Conservation (phyloP, 148 eudicot genomes). For the Diospyros lotus region DNA sequence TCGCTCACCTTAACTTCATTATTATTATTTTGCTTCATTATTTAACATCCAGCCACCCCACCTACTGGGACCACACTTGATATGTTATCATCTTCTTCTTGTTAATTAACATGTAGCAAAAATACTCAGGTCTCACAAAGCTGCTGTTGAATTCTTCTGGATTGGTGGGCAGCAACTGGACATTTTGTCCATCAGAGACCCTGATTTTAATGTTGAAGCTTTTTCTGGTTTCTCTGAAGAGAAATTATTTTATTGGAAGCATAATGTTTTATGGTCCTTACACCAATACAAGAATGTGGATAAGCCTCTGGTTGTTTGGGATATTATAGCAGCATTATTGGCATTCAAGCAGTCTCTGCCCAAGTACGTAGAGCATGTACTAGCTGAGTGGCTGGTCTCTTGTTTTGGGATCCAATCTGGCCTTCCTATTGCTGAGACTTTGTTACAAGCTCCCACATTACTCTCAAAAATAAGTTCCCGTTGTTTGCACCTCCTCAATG, state of each 20-base stretch:
- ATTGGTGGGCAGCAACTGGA: slow-evolving; percentile 69
- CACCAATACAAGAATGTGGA: slow-evolving; percentile 35
- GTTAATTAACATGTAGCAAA: slow-evolving; percentile 6
- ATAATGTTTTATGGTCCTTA: slow-evolving; percentile 47
- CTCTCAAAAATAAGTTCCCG: slow-evolving; percentile 53
- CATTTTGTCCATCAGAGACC: slow-evolving; percentile 15
- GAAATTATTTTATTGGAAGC: slow-evolving; percentile 50
- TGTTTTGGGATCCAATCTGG: slow-evolving; percentile 25
- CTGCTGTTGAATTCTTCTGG: slow-evolving; percentile 92
- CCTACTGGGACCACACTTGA: no score
- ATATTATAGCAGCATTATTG: slow-evolving; percentile 56
- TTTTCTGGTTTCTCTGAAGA: slow-evolving; percentile 46
- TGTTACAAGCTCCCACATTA: slow-evolving; percentile 27
- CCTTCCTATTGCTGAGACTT: slow-evolving; percentile 22
- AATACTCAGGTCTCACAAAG: slow-evolving; percentile 63
- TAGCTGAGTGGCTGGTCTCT: slow-evolving; percentile 52
- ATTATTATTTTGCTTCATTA: neutral
- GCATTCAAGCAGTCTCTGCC: slow-evolving; percentile 60
- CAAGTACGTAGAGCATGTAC: slow-evolving; percentile 37
- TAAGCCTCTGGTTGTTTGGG: slow-evolving; percentile 75
- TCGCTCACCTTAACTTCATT: neutral
- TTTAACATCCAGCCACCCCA: no score
- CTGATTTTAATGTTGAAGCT: slow-evolving; percentile 31
- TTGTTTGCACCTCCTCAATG: slow-evolving; percentile 66
- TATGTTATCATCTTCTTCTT: no score